Percentiles rank a stretch among this genome's conserved stretches.
Conservation (phyloP, 2,329 filamentous ascomycete species). For the Arthroderma uncinatum region DNA sequence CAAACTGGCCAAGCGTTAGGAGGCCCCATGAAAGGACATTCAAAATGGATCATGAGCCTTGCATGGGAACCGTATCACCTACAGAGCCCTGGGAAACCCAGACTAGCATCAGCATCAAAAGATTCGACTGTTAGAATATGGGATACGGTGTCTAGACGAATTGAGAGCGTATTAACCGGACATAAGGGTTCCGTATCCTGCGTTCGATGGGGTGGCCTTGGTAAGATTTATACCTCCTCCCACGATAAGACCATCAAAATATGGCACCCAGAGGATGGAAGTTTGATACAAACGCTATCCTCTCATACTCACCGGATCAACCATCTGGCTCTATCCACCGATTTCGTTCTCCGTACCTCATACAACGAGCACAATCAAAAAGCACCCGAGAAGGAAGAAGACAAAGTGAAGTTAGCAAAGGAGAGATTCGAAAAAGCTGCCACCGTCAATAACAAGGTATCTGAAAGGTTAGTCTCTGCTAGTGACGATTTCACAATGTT, state of each 20-base stretch:
- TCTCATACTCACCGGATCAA: slow-evolving; percentile 93
- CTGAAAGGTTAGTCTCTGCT: slow-evolving; percentile 78
- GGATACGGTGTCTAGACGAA: slow-evolving; percentile 65
- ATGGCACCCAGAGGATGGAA: slow-evolving; percentile 73
- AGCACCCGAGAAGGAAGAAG: slow-evolving; percentile 57
- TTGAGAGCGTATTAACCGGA: slow-evolving; percentile 72
- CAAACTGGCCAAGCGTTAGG: slow-evolving; percentile 65
- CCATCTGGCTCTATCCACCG: slow-evolving; percentile 83
- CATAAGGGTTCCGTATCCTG: slow-evolving; percentile 85
- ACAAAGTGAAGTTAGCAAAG: slow-evolving; percentile 62
- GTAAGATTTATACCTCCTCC: slow-evolving; percentile 69
- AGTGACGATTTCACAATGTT: slow-evolving; percentile 96
- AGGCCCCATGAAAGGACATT: slow-evolving; percentile 67
- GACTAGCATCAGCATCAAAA: slow-evolving; percentile 78
- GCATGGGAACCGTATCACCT: slow-evolving; percentile 91
- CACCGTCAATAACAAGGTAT: slow-evolving; percentile 60
- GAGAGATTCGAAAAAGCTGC: slow-evolving; percentile 79
- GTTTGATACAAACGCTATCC: slow-evolving; percentile 64
- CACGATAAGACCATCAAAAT: slow-evolving; percentile 89
- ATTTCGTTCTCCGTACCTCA: slow-evolving; percentile 74
- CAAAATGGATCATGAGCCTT: slow-evolving; percentile 77
- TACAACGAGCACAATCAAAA: slow-evolving; percentile 75
- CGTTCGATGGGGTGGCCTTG: slow-evolving; percentile 88
- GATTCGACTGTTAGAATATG: slow-evolving; percentile 81
- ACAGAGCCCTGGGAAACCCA: slow-evolving; percentile 59